phyloP scores from a whole-genome alignment of 805 yeast genomes.

The Starmerella ratchasimensis region DNA sequence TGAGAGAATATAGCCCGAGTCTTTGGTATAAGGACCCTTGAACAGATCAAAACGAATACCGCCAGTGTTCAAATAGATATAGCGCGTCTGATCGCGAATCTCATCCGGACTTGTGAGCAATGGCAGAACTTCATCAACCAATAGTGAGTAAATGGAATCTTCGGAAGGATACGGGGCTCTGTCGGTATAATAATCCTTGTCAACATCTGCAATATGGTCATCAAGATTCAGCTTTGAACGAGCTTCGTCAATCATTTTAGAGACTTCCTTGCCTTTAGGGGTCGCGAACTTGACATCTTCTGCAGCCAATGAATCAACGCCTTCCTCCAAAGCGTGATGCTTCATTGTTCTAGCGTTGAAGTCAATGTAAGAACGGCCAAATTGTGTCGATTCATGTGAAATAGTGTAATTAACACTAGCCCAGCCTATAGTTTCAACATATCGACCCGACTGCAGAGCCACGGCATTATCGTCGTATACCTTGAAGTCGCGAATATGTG shows the following conservation, averaged over 20 bases:
- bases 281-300: conserved; percentile 31
- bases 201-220: conserved; percentile 48
- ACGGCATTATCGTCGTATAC: conserved; percentile 50
- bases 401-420: conserved; percentile 36
- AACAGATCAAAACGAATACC: conserved; percentile 75
- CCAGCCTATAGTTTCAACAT: conserved; percentile 83
- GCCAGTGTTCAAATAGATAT: conserved; percentile 67
- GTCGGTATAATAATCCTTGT: conserved; percentile 48
- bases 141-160: conserved; percentile 42
- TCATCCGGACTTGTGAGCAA: conserved; percentile 22
- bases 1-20: conserved; percentile 65
- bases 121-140: conserved; percentile 45
- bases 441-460: conserved; percentile 78
- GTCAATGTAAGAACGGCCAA: conserved; percentile 62
- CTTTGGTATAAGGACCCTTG: conserved; percentile 68
- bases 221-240: conserved; percentile 42
- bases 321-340: conserved; percentile 32
- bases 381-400: conserved; percentile 18
- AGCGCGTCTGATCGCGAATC: conserved; percentile 27
- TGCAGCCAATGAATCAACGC: conserved; percentile 35
- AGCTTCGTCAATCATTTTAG: conserved; percentile 32
- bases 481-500: conserved; percentile 75
- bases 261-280: conserved; percentile 21
- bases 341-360: conserved; percentile 59
- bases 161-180: conserved; percentile 49